Conservation (phyloP, 164 flowering plant species). For the Saururus chinensis region DNA sequence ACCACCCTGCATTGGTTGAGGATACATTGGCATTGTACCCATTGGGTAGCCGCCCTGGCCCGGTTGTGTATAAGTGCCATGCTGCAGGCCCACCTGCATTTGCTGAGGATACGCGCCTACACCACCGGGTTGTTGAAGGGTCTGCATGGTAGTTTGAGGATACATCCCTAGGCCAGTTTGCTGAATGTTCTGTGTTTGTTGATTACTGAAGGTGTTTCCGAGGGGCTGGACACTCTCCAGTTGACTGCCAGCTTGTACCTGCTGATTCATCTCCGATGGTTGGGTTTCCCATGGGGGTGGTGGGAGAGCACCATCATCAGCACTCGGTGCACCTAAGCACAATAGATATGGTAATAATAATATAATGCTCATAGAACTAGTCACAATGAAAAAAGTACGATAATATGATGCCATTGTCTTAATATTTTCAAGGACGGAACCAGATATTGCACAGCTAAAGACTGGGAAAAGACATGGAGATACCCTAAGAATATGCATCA, state of each 20-base stretch:
- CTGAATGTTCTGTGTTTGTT: not conserved
- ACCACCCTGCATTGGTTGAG: conserved; percentile 31
- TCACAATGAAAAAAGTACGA: not conserved
- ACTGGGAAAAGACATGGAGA: too few relatives aligned
- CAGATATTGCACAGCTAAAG: too few relatives aligned
- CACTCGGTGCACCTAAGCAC: conserved; percentile 24
- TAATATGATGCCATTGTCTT: too few relatives aligned
- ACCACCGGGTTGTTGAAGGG: conserved; percentile 23
- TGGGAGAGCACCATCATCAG: conserved; percentile 50
- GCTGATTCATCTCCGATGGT: conserved; percentile 6
- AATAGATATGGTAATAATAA: not conserved
- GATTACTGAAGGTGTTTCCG: not conserved
- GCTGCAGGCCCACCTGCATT: conserved; percentile 9
- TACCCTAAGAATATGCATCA: too few relatives aligned
- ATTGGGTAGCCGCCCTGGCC: conserved; percentile 28
- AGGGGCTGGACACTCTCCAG: not conserved
- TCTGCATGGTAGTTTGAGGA: conserved; percentile 2
- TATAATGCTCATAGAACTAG: not conserved
- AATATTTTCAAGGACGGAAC: too few relatives aligned
- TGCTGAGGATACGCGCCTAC: conserved; percentile 47
- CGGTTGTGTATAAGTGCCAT: conserved; percentile 25
- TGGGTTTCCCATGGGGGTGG: conserved; percentile 96
- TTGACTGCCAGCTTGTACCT: not conserved
- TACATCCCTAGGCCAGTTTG: not conserved
- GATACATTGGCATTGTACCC: conserved; percentile 9